Evolutionary conservation across 768 basidiomycete species (phyloP), one percentile per base, ranked within the genome.

Genomic region (Phaeotremella skinneri): DNA sequence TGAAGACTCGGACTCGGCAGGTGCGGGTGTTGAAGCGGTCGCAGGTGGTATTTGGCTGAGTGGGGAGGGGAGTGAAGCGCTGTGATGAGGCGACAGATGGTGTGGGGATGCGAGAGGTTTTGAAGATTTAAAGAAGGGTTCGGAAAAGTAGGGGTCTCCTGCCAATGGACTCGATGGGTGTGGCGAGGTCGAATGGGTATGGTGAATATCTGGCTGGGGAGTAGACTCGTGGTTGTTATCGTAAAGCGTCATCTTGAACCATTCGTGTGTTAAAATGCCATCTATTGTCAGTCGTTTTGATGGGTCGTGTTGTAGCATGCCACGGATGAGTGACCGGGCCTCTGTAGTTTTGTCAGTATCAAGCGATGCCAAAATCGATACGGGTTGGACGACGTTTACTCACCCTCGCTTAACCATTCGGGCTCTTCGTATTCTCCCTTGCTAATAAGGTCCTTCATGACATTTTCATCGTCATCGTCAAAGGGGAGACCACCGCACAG

Each of bases 401-500:
- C 76, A 93, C 93, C 90, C 68, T 82, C 78, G 27, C 90, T 89
- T 17, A 98, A 80, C 92, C 93, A 99, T 58, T 85, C 84, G 5
- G 91, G 92, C 70, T 97, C 89, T 62, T 94, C 90, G 71, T 89
- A 98, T 45, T 87, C 85, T 16, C 88, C 90, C 62, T 85, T 80
- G 53, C 91, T 85, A 61, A 99, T 89, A 76, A 89, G 87, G 52
- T 81, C 79, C 61, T 86, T 86, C 90, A 94, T 94, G 13, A 87
- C 74, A 30, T 78, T 70, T 56, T 79, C 79, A 73, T 92, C 87
- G 57, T 93, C 91, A 65, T 92, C 88, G 67, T 92, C 90, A 69
- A 91, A 93, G 1, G 91, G 91, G 17, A 93, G 79, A 7, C 88
- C 89, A 5, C 92, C 93, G 0, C 90, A 91, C 43, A 96, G 81